phyloP scores from a whole-genome alignment of 2,329 filamentous ascomycete genomes.

The Lachnellula suecica region DNA sequence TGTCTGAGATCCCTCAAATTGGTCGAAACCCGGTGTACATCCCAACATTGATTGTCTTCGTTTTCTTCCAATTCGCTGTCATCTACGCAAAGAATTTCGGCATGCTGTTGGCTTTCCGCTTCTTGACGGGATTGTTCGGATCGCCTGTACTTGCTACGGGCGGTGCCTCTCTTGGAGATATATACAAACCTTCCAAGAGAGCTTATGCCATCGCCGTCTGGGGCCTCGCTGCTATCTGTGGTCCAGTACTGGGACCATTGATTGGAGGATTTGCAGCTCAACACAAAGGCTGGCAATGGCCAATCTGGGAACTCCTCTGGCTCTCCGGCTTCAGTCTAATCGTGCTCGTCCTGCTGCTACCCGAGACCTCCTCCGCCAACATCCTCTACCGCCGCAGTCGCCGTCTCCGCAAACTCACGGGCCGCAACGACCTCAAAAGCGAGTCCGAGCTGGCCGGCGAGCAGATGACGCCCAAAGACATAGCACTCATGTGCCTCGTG shows the following conservation, averaged over 20 bases:
- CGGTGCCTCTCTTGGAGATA: conserved; percentile 48
- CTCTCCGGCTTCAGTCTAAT: conserved; percentile 55
- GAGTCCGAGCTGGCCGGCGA: conserved; percentile 62
- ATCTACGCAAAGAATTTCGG: conserved; percentile 49
- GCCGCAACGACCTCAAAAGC: conserved; percentile 51
- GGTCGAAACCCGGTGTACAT: conserved; percentile 69
- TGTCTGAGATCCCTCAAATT: conserved; percentile 64
- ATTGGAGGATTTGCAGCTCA: conserved; percentile 59
- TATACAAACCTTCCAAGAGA: conserved; percentile 49
- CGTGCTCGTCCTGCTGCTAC: conserved; percentile 58
- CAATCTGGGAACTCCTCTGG: conserved; percentile 57
- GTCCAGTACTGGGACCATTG: conserved; percentile 58
- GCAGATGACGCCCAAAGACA: conserved; percentile 45
- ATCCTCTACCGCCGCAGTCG: conserved; percentile 60
- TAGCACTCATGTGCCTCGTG: conserved; percentile 54
- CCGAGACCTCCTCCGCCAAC: conserved; percentile 58
- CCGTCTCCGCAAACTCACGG: conserved; percentile 58
- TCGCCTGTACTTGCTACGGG: conserved; percentile 62
- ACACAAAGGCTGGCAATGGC: conserved; percentile 60
- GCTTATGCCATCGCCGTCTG: conserved; percentile 59
- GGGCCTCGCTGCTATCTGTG: conserved; percentile 46
- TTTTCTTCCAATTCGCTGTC: conserved; percentile 49
- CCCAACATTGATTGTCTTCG: conserved; percentile 65
- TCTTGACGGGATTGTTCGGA: conserved; percentile 63
- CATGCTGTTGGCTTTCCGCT: conserved; percentile 56